phyloP scores from a whole-genome alignment of 306 rosid genomes.

The Cucumis melo region DNA sequence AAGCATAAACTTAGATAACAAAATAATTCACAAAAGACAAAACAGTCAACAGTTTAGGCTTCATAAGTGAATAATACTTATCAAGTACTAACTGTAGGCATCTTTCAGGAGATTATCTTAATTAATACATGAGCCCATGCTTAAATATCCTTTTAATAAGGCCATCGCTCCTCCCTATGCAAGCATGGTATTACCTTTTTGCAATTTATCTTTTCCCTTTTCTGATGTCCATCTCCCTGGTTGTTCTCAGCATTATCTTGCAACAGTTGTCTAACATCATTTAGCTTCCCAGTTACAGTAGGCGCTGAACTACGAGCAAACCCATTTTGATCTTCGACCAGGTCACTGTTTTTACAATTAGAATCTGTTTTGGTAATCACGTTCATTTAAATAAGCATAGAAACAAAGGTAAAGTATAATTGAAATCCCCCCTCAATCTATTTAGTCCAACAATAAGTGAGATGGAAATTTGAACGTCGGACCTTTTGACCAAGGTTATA shows the following conservation, averaged over 20 bases:
- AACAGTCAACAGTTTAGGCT: not conserved
- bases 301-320: constrained; percentile 14
- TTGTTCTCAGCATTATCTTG: constrained; percentile 1
- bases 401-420: not conserved
- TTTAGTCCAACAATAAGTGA: not conserved
- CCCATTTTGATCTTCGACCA: constrained; percentile 21
- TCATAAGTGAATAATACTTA: not conserved
- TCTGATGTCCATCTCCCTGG: constrained; percentile 13
- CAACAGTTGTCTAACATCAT: constrained; percentile 13
- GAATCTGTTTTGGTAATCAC: constrained; percentile 6
- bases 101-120: not conserved
- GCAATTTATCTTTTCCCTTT: constrained; percentile 8
- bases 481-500: not conserved
- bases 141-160: not conserved
- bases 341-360: constrained; percentile 13
- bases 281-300: constrained; percentile 13
- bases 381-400: not conserved
- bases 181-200: constrained; percentile 12
- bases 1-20: not conserved
- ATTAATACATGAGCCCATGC: not conserved
- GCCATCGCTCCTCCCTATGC: not conserved
- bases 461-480: not conserved
- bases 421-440: not conserved
- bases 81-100: not conserved
- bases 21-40: not conserved